Percentiles rank a stretch among this genome's conserved stretches.
These are phyloP conservation scores for Aspergillus ostianus DNA, from an alignment of 495 filamentous ascomycete genomes.

Conservation along the genomic window DNA sequence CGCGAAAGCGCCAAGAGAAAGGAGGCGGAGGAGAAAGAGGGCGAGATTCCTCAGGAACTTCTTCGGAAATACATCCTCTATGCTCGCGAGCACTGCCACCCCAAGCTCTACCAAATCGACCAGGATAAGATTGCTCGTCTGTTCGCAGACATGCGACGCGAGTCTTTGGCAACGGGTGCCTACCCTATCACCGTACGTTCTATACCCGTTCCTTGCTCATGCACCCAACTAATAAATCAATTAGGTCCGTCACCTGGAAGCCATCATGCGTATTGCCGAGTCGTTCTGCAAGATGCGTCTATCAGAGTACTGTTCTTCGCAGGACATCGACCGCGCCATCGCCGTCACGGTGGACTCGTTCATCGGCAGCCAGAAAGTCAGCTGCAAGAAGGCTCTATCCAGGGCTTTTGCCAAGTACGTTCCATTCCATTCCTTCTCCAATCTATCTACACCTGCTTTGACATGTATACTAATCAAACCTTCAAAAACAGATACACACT, in stretches of 20 bases:
- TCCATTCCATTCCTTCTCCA: not conserved
- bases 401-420: constrained; percentile 96
- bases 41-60: constrained; percentile 87
- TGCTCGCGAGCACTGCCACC: constrained; percentile 82
- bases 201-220: not conserved
- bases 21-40: constrained; percentile 60
- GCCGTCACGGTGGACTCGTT: constrained; percentile 96
- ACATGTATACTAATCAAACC: constrained; percentile 18
- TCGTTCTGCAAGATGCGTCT: constrained; percentile 95
- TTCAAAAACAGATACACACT: constrained; percentile 41
- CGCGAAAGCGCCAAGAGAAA: constrained; percentile 41
- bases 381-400: constrained; percentile 94
- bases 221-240: constrained; percentile 1
- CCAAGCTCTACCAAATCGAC: constrained; percentile 97
- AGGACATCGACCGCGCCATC: constrained; percentile 96
- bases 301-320: constrained; percentile 82
- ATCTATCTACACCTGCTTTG: not conserved
- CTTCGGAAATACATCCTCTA: constrained; percentile 97
- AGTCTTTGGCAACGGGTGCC: constrained; percentile 87
- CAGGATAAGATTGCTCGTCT: constrained; percentile 93
- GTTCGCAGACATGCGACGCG: constrained; percentile 94
- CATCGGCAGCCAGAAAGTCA: constrained; percentile 94
- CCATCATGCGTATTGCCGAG: constrained; percentile 91
- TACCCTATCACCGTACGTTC: constrained; percentile 92
- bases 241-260: constrained; percentile 94